Base-by-base conservation (phyloP, 2,329 filamentous ascomycete species). In the Sporothrix pseudoabietina region DNA sequence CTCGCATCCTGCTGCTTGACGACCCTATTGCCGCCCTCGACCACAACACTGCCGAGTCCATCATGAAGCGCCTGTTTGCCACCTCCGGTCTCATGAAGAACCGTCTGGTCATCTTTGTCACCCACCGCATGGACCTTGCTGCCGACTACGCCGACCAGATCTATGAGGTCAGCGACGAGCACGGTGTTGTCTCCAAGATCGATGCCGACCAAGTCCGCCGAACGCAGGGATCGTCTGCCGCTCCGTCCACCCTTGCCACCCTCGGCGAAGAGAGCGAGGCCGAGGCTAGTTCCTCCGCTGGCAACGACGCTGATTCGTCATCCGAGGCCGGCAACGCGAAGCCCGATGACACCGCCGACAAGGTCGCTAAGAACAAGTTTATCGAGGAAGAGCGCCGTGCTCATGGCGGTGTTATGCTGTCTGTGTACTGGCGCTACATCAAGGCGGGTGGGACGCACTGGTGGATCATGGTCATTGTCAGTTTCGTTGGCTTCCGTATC, bases 381-480 rank as follows among this genome's bases (percentile, higher is more conserved):
- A 90, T 94, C 63, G 90, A 94, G 78, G 92, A 94, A 44, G 92
- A 96, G 79, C 85, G 90, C 76, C 87, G 92, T 68, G 90, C 88
- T 0, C 87, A 92, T 74, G 94, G 94, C 22, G 90, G 92, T 0
- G 92, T 97, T 1, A 88, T 94, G 77, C 83, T 89, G 12, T 86
- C 86, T 7, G 90, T 97, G 0, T 97, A 97, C 79, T 94, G 92
- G 89, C 89, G 90, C 75, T 97, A 97, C 77, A 90, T 97, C 82
- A 92, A 90, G 80, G 93, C 94, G 5, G 94, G 94, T 1, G 91
- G 89, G 14, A 84, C 94, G 61, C 85, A 84, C 72, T 93, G 90
- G 84, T 97, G 94, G 94, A 80, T 82, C 3, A 77, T 89, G 1
- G 85, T 94, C 2, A 83, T 95, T 3, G 47, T 88, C 0, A 83